phyloP scores from a whole-genome alignment of 1,284 basidiomycete genomes.

The Amylostereum areolatum region DNA sequence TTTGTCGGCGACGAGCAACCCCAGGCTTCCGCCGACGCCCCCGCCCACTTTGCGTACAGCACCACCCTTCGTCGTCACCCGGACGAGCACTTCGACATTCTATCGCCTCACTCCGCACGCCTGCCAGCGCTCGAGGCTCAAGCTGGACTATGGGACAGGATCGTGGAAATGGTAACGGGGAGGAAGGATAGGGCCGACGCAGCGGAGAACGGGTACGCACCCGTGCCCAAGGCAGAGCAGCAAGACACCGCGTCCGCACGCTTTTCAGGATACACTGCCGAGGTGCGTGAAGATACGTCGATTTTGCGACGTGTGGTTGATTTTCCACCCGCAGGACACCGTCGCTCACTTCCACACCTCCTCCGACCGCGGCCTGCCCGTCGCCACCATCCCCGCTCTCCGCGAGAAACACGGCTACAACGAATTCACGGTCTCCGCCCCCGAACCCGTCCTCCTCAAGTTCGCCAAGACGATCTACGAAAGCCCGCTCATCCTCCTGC shows the following conservation, averaged over 20 bases:
- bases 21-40: slow-evolving; percentile 54
- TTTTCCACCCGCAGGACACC: too few species aligned
- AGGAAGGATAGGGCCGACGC: slow-evolving; percentile 10
- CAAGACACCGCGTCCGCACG: slow-evolving; percentile 30
- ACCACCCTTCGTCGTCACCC: slow-evolving; percentile 71
- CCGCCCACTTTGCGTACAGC: slow-evolving; percentile 75
- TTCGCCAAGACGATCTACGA: slow-evolving; percentile 94
- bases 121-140: slow-evolving; percentile 29
- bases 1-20: slow-evolving; percentile 39
- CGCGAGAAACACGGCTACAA: slow-evolving; percentile 80
- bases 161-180: slow-evolving; percentile 30
- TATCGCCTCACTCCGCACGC: slow-evolving; percentile 25
- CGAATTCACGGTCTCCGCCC: slow-evolving; percentile 85
- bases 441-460: slow-evolving; percentile 79
- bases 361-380: slow-evolving; percentile 54
- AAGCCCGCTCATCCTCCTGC: slow-evolving; percentile 84
- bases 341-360: slow-evolving; percentile 64
- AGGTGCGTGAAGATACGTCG: slow-evolving; percentile 36
- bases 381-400: slow-evolving; percentile 60
- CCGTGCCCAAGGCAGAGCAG: slow-evolving; percentile 23
- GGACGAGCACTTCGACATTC: slow-evolving; percentile 35
- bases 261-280: slow-evolving; percentile 25
- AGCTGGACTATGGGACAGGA: slow-evolving; percentile 31
- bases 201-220: slow-evolving; percentile 20
- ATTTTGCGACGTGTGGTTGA: too few species aligned